Evolutionary conservation across 257 asterid genomes (phyloP).

Genomic region (Apocynum venetum): DNA sequence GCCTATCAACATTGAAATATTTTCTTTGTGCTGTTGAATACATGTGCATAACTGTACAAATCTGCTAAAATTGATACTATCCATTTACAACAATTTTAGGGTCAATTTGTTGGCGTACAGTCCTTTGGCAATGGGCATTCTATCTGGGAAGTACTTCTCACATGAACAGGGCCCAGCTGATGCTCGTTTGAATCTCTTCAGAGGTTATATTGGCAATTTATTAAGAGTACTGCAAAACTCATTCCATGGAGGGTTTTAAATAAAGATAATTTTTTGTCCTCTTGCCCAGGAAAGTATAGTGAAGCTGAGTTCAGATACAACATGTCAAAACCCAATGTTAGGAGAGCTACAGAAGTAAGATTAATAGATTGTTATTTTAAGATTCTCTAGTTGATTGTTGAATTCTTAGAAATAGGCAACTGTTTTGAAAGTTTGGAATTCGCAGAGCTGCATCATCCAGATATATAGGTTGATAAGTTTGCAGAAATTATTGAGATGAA

Average conservation of each 20-base stretch:
- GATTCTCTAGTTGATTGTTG: constrained; percentile 7
- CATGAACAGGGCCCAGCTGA: constrained; percentile 54
- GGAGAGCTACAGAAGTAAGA: constrained; percentile 62
- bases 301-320: constrained; percentile 94
- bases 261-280: constrained; percentile 5
- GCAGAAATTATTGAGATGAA: neutral
- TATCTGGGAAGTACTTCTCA: constrained; percentile 77
- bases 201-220: constrained; percentile 42
- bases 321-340: constrained; percentile 42
- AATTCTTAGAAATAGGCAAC: neutral
- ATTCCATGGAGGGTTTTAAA: no score
- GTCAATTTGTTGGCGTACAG: constrained; percentile 72
- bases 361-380: constrained; percentile 1
- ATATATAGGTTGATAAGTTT: neutral
- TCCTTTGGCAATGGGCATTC: constrained; percentile 95
- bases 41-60: neutral
- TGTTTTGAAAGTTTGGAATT: neutral
- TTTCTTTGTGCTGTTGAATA: neutral
- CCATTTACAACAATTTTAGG: constrained; percentile 15
- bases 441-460: neutral
- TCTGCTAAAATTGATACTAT: neutral
- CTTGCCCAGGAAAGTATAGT: constrained; percentile 55
- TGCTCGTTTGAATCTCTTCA: constrained; percentile 63
- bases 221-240: neutral
- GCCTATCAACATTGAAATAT: neutral